Base-by-base conservation (phyloP, 1,139 yeast species). In the Hansenula anomala region DNA sequence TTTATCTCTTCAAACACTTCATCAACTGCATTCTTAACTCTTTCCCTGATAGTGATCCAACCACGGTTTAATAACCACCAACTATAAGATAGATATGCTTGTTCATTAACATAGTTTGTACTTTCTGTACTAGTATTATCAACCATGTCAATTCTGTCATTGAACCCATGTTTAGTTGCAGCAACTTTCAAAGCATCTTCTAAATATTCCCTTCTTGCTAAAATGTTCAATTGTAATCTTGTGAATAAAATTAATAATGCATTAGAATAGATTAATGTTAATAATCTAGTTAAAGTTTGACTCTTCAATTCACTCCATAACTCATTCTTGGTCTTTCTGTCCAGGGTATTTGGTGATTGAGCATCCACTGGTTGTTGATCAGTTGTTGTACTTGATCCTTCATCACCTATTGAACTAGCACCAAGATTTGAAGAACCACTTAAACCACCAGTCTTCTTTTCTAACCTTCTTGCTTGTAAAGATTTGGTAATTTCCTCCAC, bases 41-140 rank as follows among this genome's bases (percentile, higher is more conserved):
- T 61, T 35, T 71, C 66, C 36, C 77, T 71, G 37, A 84, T 64
- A 36, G 69, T 67, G 28, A 67, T 57, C 92, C 94, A 88, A 2
- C 97, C 97, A 49, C 80, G 76, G 60, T 92, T 89, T 42, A 92
- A 69, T 37, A 92, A 64, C 96, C 97, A 92, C 97, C 97, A 92
- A 49, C 90, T 80, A 47, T 88, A 75, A 2, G 95, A 84, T 43
- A 92, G 69, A 58, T 86, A 92, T 41, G 89, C 83, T 54, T 92
- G 90, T 58, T 88, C 95, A 37, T 82, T 75, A 29, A 72, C 62
- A 50, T 73, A 75, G 38, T 71, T 73, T 26, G 61, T 63, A 15
- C 64, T 63, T 40, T 58, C 48, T 10, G 18, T 27, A 14, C 22
- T 27, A 14, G 38, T 29, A 12, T 36, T 37, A 32, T 45, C 48